phyloP scores from a whole-genome alignment of 805 yeast genomes.

The Pichia deserticola region DNA sequence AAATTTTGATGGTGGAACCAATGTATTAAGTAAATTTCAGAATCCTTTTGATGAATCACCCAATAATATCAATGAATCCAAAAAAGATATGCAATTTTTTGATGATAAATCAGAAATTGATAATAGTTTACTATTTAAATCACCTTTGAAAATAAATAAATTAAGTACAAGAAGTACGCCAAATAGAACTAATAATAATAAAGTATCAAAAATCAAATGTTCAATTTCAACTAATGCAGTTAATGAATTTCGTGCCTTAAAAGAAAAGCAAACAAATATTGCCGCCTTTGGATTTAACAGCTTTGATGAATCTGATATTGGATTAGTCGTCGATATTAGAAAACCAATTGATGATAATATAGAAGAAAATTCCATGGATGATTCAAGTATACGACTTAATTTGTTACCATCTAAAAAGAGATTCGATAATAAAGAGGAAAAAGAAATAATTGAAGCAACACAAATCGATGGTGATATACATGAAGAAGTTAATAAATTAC shows the following conservation, averaged over 20 bases:
- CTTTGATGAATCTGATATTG: conserved; percentile 19
- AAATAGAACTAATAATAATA: not conserved
- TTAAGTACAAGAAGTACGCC: not conserved
- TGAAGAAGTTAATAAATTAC: conserved; percentile 15
- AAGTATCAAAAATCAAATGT: not conserved
- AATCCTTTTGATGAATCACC: conserved; percentile 34
- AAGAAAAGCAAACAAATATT: conserved; percentile 10
- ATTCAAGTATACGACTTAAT: conserved; percentile 20
- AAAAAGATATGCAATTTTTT: too few relatives aligned
- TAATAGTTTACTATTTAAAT: not conserved
- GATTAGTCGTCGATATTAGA: conserved; percentile 17
- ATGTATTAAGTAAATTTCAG: conserved; percentile 24
- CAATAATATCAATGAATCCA: too few relatives aligned
- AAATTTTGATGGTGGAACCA: conserved; percentile 11
- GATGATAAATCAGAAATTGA: not conserved
- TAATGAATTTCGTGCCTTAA: conserved; percentile 19
- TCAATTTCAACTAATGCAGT: conserved; percentile 9
- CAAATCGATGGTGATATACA: conserved; percentile 18
- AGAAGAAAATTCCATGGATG: conserved; percentile 11
- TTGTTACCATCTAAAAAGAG: conserved; percentile 10
- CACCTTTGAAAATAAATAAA: conserved; percentile 3
- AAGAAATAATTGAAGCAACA: conserved; percentile 9
- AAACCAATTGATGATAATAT: conserved; percentile 11
- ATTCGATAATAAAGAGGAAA: not conserved
- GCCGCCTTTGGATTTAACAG: not conserved